A percentile compares a stretch with the other conserved stretches of the same genome.
Evolutionary conservation across 306 rosid genomes (phyloP).

Genomic region (Malus orientalis): DNA sequence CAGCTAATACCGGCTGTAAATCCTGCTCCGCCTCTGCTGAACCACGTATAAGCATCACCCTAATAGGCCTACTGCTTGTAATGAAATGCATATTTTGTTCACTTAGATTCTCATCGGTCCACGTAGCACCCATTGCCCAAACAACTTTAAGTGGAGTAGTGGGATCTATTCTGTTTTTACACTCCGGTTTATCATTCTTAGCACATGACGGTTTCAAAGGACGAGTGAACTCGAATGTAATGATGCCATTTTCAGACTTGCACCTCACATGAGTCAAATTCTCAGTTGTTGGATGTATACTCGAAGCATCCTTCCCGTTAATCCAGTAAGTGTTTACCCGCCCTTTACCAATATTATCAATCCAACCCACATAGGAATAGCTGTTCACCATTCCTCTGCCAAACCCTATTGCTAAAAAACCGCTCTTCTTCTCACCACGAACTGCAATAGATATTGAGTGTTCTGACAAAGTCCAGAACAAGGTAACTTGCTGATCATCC

Average conservation of each 20-base stretch:
- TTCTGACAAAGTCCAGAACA: constrained; percentile 75
- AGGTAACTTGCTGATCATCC: constrained; percentile 91
- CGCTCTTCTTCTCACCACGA: constrained; percentile 89
- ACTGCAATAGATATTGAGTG: constrained; percentile 71
- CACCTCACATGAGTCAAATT: constrained; percentile 74
- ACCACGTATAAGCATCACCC: constrained; percentile 68
- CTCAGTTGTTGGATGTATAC: constrained; percentile 58
- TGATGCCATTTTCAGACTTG: constrained; percentile 69
- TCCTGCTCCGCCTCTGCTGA: constrained; percentile 95
- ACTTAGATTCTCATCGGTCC: constrained; percentile 49
- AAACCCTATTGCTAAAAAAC: constrained; percentile 83
- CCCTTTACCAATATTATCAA: constrained; percentile 59
- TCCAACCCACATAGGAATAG: constrained; percentile 83
- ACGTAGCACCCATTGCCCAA: constrained; percentile 93
- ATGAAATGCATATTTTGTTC: constrained; percentile 78
- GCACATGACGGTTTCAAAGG: constrained; percentile 69
- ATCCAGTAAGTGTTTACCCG: constrained; percentile 73
- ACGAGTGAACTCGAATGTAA: constrained; percentile 80
- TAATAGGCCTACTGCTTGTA: constrained; percentile 65
- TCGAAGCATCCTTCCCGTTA: constrained; percentile 65
- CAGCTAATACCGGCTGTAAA: constrained; percentile 80
- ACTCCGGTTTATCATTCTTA: constrained; percentile 40
- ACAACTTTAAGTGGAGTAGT: constrained; percentile 79
- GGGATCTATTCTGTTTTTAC: constrained; percentile 72
- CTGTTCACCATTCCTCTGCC: constrained; percentile 74